A percentile compares a stretch with the other conserved stretches of the same genome.
Evolutionary conservation across 805 yeast genomes (phyloP).

Genomic region (Millerago galiae): DNA sequence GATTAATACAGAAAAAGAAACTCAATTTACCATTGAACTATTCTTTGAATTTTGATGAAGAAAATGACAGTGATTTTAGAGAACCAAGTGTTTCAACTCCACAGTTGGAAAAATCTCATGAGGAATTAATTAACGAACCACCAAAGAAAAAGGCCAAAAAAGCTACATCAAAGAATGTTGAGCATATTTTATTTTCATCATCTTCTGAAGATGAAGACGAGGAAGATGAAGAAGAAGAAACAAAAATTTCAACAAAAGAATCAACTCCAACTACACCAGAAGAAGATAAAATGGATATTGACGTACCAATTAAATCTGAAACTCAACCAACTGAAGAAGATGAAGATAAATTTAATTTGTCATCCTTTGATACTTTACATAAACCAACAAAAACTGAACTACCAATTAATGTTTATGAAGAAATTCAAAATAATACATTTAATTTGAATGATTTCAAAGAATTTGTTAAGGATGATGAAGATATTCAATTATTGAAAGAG

Average conservation of each 20-base stretch:
- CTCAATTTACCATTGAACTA: slow-evolving; percentile 15
- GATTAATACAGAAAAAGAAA: slow-evolving; percentile 14
- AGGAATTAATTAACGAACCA: slow-evolving; percentile 7
- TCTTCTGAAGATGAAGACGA: slow-evolving; percentile 16
- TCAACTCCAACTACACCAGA: slow-evolving; percentile 25
- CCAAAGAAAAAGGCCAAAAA: slow-evolving; percentile 12
- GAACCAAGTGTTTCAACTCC: slow-evolving; percentile 11
- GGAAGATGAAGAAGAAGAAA: slow-evolving; percentile 19
- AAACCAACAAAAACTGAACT: slow-evolving; percentile 40
- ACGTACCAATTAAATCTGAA: slow-evolving; percentile 4
- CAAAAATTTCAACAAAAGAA: slow-evolving; percentile 10
- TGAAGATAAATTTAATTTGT: slow-evolving; percentile 18
- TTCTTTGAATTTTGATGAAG: slow-evolving; percentile 16
- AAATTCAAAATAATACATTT: slow-evolving; percentile 23
- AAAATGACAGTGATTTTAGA: slow-evolving; percentile 8
- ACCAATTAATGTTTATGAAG: slow-evolving; percentile 54
- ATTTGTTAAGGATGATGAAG: slow-evolving; percentile 70
- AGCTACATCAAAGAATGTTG: neutral
- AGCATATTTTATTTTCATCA: neutral
- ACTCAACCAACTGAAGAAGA: slow-evolving; percentile 2
- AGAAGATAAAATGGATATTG: slow-evolving; percentile 23
- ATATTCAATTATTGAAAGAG: slow-evolving; percentile 45
- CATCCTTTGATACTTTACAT: slow-evolving; percentile 30
- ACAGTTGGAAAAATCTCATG: slow-evolving; percentile 4
- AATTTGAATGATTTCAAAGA: slow-evolving; percentile 47